Conservation (phyloP, 164 flowering plant genomes). For the Saururus chinensis region DNA sequence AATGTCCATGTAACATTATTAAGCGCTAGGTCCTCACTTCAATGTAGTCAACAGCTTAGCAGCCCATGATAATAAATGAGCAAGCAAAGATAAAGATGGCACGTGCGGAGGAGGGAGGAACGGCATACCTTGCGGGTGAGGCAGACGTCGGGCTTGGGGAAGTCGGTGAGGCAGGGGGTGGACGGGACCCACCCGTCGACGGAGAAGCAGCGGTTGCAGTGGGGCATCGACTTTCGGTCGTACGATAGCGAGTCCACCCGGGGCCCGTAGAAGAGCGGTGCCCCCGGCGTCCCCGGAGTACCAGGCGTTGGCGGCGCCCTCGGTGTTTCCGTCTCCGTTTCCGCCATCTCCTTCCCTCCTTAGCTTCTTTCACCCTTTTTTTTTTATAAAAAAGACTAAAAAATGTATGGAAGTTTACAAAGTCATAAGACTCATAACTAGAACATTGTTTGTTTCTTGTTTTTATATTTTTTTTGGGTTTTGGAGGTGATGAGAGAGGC, state of each 20-base stretch:
- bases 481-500: slow-evolving; percentile 1
- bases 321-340: slow-evolving; percentile 13
- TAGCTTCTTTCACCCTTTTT: background rate
- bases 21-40: too few relatives aligned
- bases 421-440: too few relatives aligned
- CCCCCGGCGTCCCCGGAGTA: slow-evolving; percentile 73
- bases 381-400: background rate
- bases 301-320: slow-evolving; percentile 45
- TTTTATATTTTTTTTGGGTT: slow-evolving; percentile 3
- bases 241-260: slow-evolving; percentile 75
- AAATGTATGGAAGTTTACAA: background rate
- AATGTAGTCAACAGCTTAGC: too few relatives aligned
- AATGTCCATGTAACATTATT: too few relatives aligned
- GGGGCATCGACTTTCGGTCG: slow-evolving; percentile 73
- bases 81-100: too few relatives aligned
- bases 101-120: background rate
- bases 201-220: slow-evolving; percentile 62
- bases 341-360: slow-evolving; percentile 23
- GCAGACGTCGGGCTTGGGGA: slow-evolving; percentile 59
- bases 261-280: slow-evolving; percentile 41
- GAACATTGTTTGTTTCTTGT: slow-evolving; percentile 2
- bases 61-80: too few relatives aligned
- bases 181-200: slow-evolving; percentile 31
- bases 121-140: slow-evolving; percentile 72
- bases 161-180: slow-evolving; percentile 53